A percentile compares a stretch with the other conserved stretches of the same genome.
Evolutionary conservation across 2,329 filamentous ascomycete species (phyloP).

Genomic region (Diaporthe vexans): DNA sequence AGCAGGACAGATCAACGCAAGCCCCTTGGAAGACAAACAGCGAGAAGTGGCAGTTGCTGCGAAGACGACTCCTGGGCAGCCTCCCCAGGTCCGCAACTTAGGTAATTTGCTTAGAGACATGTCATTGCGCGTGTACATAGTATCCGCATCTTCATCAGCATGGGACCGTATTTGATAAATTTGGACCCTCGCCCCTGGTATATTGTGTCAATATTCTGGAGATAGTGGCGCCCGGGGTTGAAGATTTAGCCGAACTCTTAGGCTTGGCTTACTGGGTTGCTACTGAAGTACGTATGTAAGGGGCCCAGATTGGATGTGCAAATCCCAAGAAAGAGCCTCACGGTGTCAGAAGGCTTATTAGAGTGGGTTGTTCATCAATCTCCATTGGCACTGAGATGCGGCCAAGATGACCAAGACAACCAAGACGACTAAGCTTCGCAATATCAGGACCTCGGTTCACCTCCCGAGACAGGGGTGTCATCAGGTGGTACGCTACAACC

Average conservation of each 20-base stretch:
- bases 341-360: background rate
- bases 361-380: background rate
- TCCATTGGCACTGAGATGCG: background rate
- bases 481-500: background rate
- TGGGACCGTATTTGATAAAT: background rate
- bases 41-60: background rate
- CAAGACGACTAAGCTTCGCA: slow-evolving; percentile 19
- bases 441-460: slow-evolving; percentile 18
- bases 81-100: background rate
- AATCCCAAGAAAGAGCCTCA: background rate
- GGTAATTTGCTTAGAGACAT: background rate
- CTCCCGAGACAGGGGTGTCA: slow-evolving; percentile 9
- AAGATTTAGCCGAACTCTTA: background rate
- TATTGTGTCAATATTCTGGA: background rate
- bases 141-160: slow-evolving; percentile 1
- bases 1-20: background rate
- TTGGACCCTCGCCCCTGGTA: background rate
- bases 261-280: background rate
- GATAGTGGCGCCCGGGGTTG: background rate
- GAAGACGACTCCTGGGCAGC: no score
- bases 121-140: no score
- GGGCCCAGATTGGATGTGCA: background rate
- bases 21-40: background rate
- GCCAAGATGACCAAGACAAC: slow-evolving; percentile 1
- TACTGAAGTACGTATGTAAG: background rate